Conservation (phyloP, 148 eudicot species). For the Heliamphora exappendiculata region DNA sequence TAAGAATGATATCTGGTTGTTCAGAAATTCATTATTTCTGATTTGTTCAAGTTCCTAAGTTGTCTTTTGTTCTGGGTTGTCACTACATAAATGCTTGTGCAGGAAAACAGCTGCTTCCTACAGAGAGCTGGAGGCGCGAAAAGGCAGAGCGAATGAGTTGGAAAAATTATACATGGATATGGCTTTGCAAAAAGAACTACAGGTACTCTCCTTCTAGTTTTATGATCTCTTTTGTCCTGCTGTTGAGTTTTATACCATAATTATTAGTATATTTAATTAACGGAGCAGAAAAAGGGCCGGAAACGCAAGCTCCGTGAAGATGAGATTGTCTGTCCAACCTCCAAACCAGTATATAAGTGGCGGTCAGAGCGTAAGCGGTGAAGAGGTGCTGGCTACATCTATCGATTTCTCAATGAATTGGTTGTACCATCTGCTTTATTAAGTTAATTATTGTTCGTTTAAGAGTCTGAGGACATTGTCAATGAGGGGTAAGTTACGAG, state of each 20-base stretch:
- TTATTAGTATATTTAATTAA: background rate
- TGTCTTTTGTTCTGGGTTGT: background rate
- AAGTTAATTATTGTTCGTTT: background rate
- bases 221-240: background rate
- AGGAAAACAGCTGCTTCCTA: slow-evolving; percentile 69
- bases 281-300: slow-evolving; percentile 74
- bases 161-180: slow-evolving; percentile 62
- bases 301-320: slow-evolving; percentile 85
- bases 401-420: background rate
- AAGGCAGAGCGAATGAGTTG: slow-evolving; percentile 53
- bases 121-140: slow-evolving; percentile 64
- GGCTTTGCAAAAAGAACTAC: slow-evolving; percentile 82
- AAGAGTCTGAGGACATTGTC: too few relatives aligned
- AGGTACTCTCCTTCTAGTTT: slow-evolving; percentile 34
- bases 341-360: slow-evolving; percentile 55
- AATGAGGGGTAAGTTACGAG: too few relatives aligned
- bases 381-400: background rate
- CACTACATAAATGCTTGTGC: slow-evolving; percentile 1
- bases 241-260: background rate
- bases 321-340: slow-evolving; percentile 54
- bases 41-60: background rate
- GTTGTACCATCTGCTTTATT: background rate
- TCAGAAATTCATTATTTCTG: background rate
- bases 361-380: slow-evolving; percentile 40
- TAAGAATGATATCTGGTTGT: background rate